phyloP scores from a whole-genome alignment of 371 early-diverging fungal genomes.

The Agmasoma carcini region DNA sequence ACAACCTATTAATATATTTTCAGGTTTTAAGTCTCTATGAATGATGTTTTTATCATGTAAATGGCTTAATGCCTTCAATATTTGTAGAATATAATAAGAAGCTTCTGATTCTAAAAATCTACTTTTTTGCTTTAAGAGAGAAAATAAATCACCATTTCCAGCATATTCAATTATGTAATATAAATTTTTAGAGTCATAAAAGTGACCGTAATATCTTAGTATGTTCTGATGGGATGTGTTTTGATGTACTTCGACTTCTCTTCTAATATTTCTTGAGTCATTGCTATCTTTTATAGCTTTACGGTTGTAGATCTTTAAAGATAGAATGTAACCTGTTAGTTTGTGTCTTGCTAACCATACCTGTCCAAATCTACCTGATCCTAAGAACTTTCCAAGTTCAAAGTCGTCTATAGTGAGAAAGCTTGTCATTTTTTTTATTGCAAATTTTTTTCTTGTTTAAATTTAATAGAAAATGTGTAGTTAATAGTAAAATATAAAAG shows the following conservation, averaged over 20 bases:
- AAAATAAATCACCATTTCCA: slow-evolving; percentile 75
- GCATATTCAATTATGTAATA: slow-evolving; percentile 89
- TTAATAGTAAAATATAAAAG: neutral
- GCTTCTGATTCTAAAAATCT: slow-evolving; percentile 61
- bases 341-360: slow-evolving; percentile 84
- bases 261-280: slow-evolving; percentile 67
- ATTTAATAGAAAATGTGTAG: too few species aligned
- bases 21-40: slow-evolving; percentile 83
- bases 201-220: slow-evolving; percentile 79
- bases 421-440: neutral
- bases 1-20: slow-evolving; percentile 73
- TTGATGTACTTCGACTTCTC: slow-evolving; percentile 89
- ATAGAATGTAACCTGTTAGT: slow-evolving; percentile 64
- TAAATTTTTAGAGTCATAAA: slow-evolving; percentile 73
- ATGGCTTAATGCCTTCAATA: slow-evolving; percentile 68
- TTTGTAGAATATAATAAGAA: slow-evolving; percentile 69
- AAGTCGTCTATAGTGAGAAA: slow-evolving; percentile 65
- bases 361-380: slow-evolving; percentile 87
- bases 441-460: neutral
- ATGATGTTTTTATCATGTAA: slow-evolving; percentile 80
- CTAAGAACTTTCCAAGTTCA: slow-evolving; percentile 76
- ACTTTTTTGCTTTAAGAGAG: slow-evolving; percentile 57
- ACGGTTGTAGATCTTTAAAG: slow-evolving; percentile 78
- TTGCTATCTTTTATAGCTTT: slow-evolving; percentile 60
- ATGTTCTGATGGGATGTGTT: slow-evolving; percentile 79